These are phyloP conservation scores for Microglena sp. DNA, from an alignment of 139 green algal species.

Conservation along the genomic window DNA sequence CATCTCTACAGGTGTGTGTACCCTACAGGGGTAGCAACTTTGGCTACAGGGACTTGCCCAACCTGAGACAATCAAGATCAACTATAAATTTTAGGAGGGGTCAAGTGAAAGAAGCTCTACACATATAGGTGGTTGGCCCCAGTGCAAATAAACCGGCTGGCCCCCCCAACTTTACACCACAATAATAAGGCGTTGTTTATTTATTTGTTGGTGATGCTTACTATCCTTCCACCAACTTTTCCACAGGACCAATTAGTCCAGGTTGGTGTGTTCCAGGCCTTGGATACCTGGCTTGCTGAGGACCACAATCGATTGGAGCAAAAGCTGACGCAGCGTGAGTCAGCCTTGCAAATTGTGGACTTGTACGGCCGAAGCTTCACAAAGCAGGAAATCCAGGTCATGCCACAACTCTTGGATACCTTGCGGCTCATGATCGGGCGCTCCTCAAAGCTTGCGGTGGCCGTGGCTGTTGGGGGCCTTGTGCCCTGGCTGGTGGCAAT, in stretches of 20 bases:
- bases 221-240: no score
- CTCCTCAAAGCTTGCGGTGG: slow-evolving; percentile 42
- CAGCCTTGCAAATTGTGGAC: slow-evolving; percentile 40
- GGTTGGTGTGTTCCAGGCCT: slow-evolving; percentile 43
- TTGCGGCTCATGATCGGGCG: slow-evolving; percentile 40
- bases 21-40: no score
- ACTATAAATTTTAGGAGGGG: no score
- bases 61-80: no score
- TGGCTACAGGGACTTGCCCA: no score
- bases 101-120: no score
- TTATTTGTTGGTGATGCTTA: no score
- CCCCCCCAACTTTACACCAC: no score
- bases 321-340: slow-evolving; percentile 37
- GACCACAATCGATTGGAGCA: slow-evolving; percentile 53
- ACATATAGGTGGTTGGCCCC: no score
- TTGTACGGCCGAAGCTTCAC: slow-evolving; percentile 20
- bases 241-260: slow-evolving; percentile 37
- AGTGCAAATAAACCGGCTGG: no score
- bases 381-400: background rate
- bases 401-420: slow-evolving; percentile 42
- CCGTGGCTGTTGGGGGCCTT: slow-evolving; percentile 20
- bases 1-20: no score
- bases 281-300: slow-evolving; percentile 61
- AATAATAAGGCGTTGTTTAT: no score
- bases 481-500: slow-evolving; percentile 39